A percentile compares a stretch with the other conserved stretches of the same genome.
These are phyloP conservation scores for Diospyros kaki DNA, from an alignment of 148 eudicot species.

Conservation along the genomic window DNA sequence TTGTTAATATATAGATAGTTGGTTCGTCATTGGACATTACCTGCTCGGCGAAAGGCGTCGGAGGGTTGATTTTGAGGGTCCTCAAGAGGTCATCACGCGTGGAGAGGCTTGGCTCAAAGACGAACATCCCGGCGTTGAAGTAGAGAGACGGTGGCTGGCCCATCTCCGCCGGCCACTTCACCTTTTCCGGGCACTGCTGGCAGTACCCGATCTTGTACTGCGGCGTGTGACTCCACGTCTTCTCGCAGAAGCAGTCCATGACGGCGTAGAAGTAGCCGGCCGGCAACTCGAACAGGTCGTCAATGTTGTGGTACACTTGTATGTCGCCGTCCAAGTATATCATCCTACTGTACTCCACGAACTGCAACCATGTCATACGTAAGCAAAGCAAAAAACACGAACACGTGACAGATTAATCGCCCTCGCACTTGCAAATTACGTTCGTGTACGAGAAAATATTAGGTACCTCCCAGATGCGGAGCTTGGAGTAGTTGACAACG, in stretches of 20 bases:
- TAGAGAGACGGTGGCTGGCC: conserved; percentile 27
- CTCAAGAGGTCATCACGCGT: conserved; percentile 24
- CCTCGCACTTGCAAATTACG: not conserved
- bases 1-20: not conserved
- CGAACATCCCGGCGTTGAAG: conserved; percentile 47
- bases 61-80: conserved; percentile 26
- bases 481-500: conserved; percentile 60
- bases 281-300: conserved; percentile 33
- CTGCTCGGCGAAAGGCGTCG: conserved; percentile 36
- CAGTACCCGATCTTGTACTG: conserved; percentile 35
- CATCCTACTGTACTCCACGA: conserved; percentile 39
- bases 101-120: conserved; percentile 29
- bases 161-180: conserved; percentile 26
- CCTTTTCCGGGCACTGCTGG: conserved; percentile 34
- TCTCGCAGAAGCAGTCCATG: conserved; percentile 42
- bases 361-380: conserved; percentile 9
- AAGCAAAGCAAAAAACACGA: not conserved
- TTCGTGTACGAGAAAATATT: not conserved
- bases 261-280: conserved; percentile 33
- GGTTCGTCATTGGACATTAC: not conserved
- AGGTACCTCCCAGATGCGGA: conserved; percentile 58
- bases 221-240: conserved; percentile 30
- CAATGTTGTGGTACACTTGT: conserved; percentile 33
- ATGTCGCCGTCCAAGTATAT: conserved; percentile 41
- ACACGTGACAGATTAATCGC: no score